Evolutionary conservation across 2,329 filamentous ascomycete genomes (phyloP).

Genomic region (Aspergillus sp.): DNA sequence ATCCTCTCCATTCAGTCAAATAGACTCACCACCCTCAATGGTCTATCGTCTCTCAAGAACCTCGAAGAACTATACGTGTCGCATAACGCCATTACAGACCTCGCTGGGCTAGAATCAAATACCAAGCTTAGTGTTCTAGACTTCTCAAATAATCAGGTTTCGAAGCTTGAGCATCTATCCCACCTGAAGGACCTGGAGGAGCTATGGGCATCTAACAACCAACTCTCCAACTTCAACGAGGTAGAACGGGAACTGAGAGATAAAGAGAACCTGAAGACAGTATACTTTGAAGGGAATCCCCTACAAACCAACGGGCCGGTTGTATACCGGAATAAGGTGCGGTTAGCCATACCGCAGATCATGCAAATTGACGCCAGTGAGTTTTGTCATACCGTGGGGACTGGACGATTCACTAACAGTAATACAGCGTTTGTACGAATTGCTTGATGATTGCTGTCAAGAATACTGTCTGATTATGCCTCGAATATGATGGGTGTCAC

Average conservation of each 20-base stretch:
- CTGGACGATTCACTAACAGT: not conserved
- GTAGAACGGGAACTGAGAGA: slow-evolving; percentile 73
- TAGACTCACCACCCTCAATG: slow-evolving; percentile 75
- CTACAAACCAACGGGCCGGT: slow-evolving; percentile 77
- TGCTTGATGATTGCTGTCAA: not conserved
- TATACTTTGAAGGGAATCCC: slow-evolving; percentile 96
- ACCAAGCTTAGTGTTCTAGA: slow-evolving; percentile 74
- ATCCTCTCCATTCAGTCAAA: slow-evolving; percentile 96
- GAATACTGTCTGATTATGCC: not conserved
- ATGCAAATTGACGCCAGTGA: slow-evolving; percentile 94
- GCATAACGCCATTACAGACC: slow-evolving; percentile 81
- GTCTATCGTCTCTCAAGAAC: slow-evolving; percentile 69
- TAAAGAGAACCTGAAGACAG: slow-evolving; percentile 78
- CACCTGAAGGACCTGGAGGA: slow-evolving; percentile 75
- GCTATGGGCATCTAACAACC: slow-evolving; percentile 91
- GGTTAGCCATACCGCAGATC: slow-evolving; percentile 81
- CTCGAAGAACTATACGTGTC: slow-evolving; percentile 95
- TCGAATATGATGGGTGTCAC: not conserved
- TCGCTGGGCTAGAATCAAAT: slow-evolving; percentile 71
- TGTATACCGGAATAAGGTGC: slow-evolving; percentile 90
- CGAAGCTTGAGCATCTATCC: slow-evolving; percentile 70
- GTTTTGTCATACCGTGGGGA: not conserved
- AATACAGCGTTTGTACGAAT: slow-evolving; percentile 13
- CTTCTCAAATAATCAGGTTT: slow-evolving; percentile 83
- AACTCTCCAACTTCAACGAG: slow-evolving; percentile 75